phyloP scores from a whole-genome alignment of 441 rosid genomes.

The Pelargonium myrrhifolium region DNA sequence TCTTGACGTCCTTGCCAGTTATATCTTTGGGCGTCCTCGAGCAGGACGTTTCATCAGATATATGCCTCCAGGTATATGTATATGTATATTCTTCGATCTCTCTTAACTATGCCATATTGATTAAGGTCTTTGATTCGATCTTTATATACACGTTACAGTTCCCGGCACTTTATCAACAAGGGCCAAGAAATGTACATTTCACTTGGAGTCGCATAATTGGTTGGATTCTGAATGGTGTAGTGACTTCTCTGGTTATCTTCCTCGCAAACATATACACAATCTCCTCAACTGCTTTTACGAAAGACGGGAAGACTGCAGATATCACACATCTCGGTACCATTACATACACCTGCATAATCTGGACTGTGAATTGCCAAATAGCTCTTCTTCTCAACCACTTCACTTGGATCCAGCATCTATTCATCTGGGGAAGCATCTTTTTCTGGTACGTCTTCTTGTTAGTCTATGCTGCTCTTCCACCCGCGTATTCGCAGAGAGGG shows the following conservation, averaged over 20 bases:
- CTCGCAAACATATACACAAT: constrained; percentile 30
- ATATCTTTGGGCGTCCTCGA: constrained; percentile 67
- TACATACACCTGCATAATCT: constrained; percentile 50
- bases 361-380: constrained; percentile 61
- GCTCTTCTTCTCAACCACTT: constrained; percentile 54
- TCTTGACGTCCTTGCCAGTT: constrained; percentile 67
- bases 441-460: constrained; percentile 59
- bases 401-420: constrained; percentile 68
- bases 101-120: no score
- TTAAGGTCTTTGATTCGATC: no score
- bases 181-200: constrained; percentile 49
- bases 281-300: constrained; percentile 30
- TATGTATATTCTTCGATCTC: neutral
- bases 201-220: constrained; percentile 52
- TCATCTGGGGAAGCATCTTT: constrained; percentile 68
- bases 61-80: constrained; percentile 63
- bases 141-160: constrained; percentile 51
- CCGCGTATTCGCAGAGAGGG: constrained; percentile 28
- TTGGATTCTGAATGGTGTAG: constrained; percentile 49
- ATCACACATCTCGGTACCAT: constrained; percentile 36
- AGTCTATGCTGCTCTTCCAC: constrained; percentile 40
- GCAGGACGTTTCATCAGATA: constrained; percentile 61
- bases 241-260: constrained; percentile 44
- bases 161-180: constrained; percentile 63
- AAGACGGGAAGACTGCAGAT: constrained; percentile 39